phyloP scores from a whole-genome alignment of 192 early-diverging fungal genomes.

The Funneliformis geosporum region DNA sequence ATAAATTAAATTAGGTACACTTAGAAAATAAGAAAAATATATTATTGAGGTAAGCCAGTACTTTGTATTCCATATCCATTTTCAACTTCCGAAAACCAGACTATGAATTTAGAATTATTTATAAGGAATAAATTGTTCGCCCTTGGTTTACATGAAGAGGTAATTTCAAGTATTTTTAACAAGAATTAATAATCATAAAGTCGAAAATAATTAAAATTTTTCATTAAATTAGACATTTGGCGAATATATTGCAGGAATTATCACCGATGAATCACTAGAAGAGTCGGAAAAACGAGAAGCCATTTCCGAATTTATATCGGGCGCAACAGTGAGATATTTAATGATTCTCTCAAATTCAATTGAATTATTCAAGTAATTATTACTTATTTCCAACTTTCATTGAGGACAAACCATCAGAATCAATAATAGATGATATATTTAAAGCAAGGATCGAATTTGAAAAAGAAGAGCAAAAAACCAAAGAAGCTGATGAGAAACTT shows the following conservation, averaged over 20 bases:
- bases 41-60: too few species aligned
- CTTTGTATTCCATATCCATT: too few species aligned
- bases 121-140: background rate
- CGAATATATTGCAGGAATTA: constrained; percentile 70
- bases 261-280: constrained; percentile 62
- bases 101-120: background rate
- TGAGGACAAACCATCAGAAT: constrained; percentile 45
- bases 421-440: constrained; percentile 49
- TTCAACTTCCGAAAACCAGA: too few species aligned
- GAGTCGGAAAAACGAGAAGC: constrained; percentile 68
- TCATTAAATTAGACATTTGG: constrained; percentile 48
- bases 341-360: background rate
- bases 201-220: background rate
- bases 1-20: too few species aligned
- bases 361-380: background rate
- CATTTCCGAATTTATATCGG: constrained; percentile 67
- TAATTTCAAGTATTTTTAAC: background rate
- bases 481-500: background rate
- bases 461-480: background rate
- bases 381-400: background rate
- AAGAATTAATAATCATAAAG: background rate
- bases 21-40: too few species aligned
- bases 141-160: background rate
- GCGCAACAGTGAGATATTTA: constrained; percentile 43
- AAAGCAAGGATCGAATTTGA: constrained; percentile 40